Conservation (phyloP, 441 rosid species). For the California macrophylla region DNA sequence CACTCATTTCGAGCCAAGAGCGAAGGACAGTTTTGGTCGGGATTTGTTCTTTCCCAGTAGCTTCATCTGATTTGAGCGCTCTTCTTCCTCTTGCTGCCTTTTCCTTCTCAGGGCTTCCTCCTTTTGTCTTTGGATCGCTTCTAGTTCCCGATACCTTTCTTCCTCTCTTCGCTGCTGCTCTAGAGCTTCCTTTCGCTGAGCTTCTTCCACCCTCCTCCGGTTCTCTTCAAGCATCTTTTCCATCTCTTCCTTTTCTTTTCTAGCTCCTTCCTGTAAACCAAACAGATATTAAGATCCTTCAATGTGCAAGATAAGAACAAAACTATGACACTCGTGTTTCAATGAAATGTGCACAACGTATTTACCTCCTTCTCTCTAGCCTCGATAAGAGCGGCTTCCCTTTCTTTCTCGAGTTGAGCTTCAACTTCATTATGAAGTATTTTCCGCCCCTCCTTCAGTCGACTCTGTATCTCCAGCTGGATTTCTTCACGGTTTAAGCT, state of each 20-base stretch:
- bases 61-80: conserved; percentile 72
- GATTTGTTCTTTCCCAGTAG: conserved; percentile 87
- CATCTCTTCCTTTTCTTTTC: conserved; percentile 58
- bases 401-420: conserved; percentile 74
- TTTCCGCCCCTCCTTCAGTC: conserved; percentile 67
- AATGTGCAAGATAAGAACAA: not conserved
- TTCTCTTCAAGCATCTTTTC: conserved; percentile 76
- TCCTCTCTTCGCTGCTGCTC: conserved; percentile 80
- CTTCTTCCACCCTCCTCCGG: conserved; percentile 63
- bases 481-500: conserved; percentile 62
- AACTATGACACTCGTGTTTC: not conserved
- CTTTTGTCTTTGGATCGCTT: conserved; percentile 65
- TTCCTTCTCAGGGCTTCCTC: conserved; percentile 75
- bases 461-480: conserved; percentile 50
- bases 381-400: conserved; percentile 52
- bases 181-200: conserved; percentile 77
- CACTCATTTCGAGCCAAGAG: conserved; percentile 64
- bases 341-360: not conserved
- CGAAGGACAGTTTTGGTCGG: conserved; percentile 81
- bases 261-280: conserved; percentile 50
- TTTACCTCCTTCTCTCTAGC: conserved; percentile 75
- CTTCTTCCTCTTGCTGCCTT: conserved; percentile 89
- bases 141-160: conserved; percentile 68
- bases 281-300: not conserved
- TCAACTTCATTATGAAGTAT: conserved; percentile 61